A percentile compares a stretch with the other conserved stretches of the same genome.
Evolutionary conservation across 106 monocot genomes (phyloP).

Genomic region (Dioscorea zingiberensis): DNA sequence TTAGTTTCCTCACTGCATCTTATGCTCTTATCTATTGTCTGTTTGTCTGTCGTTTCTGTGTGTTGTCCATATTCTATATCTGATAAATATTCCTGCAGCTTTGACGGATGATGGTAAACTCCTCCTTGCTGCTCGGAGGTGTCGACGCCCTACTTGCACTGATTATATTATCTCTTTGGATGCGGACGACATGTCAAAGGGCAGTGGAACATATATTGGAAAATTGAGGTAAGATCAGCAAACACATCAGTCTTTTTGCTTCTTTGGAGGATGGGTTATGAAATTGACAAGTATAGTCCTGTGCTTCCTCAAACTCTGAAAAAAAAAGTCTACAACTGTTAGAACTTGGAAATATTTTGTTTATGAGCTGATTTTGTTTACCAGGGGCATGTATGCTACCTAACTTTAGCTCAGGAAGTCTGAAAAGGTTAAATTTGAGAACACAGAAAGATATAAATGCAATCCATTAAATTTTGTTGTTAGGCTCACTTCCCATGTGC

Average conservation of each 20-base stretch:
- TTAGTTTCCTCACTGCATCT: neutral
- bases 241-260: neutral
- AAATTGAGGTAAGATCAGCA: slow-evolving; percentile 23
- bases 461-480: too few species aligned
- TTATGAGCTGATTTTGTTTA: too few species aligned
- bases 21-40: neutral
- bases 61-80: neutral
- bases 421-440: too few species aligned
- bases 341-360: too few species aligned
- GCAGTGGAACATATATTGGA: slow-evolving; percentile 20
- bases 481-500: too few species aligned
- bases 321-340: too few species aligned
- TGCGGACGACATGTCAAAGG: slow-evolving; percentile 16
- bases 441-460: too few species aligned
- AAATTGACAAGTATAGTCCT: too few species aligned
- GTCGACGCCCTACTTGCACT: slow-evolving; percentile 24
- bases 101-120: slow-evolving; percentile 26
- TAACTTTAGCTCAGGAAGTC: too few species aligned
- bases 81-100: slow-evolving; percentile 1
- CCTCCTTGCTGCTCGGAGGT: slow-evolving; percentile 23
- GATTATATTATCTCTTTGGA: slow-evolving; percentile 26
- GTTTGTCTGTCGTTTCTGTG: neutral
- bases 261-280: neutral
- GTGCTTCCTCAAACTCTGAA: too few species aligned
- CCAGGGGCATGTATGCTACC: too few species aligned